Conservation (phyloP, 1,284 basidiomycete species). For the Neonothopanus nambi region DNA sequence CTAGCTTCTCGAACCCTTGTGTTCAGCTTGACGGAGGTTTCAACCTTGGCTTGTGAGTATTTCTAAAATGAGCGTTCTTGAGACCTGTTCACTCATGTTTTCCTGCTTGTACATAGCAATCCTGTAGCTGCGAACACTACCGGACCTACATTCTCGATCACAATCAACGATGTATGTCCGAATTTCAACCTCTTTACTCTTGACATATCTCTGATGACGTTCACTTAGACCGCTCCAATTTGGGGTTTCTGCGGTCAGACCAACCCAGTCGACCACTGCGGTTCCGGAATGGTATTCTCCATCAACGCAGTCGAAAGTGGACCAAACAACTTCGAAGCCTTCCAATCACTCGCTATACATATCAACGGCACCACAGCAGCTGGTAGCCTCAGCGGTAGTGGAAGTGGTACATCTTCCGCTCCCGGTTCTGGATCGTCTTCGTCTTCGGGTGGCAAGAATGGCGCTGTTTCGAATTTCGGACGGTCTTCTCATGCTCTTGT, state of each 20-base stretch:
- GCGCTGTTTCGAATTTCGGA: not conserved
- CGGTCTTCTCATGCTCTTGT: not conserved
- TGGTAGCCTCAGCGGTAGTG: not conserved
- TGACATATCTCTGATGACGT: not conserved
- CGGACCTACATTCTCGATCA: constrained; percentile 46
- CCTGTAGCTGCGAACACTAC: constrained; percentile 32
- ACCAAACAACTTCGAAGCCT: constrained; percentile 46
- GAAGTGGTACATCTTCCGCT: not conserved
- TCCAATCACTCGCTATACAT: constrained; percentile 35
- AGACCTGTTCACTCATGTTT: not conserved
- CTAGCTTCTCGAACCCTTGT: constrained; percentile 42
- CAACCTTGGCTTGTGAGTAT: constrained; percentile 50
- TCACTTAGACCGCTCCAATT: constrained; percentile 41
- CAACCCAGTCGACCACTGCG: constrained; percentile 38
- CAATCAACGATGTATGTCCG: constrained; percentile 54
- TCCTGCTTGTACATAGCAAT: constrained; percentile 19
- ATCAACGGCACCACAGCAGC: constrained; percentile 8
- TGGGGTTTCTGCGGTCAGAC: constrained; percentile 51
- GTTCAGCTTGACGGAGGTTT: constrained; percentile 35
- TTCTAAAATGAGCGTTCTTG: not conserved
- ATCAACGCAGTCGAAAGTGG: constrained; percentile 48
- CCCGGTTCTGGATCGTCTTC: not conserved
- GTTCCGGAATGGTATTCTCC: constrained; percentile 25
- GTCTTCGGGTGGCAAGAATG: not conserved
- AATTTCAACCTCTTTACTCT: constrained; percentile 8